A percentile compares a stretch with the other conserved stretches of the same genome.
Conservation (phyloP, 192 early-diverging fungal genomes). For the Linnemannia hyalina region DNA sequence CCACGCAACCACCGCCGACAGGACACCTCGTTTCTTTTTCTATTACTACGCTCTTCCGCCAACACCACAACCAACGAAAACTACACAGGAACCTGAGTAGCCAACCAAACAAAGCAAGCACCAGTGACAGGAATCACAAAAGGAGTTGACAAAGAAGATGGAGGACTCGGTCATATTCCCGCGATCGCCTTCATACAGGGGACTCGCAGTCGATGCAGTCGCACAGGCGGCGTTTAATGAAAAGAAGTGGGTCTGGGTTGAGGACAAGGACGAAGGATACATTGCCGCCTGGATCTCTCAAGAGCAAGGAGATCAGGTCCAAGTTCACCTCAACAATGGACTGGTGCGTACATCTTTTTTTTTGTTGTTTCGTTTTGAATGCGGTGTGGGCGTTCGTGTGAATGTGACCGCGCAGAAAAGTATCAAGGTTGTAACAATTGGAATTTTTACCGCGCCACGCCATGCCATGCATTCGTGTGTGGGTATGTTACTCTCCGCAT, state of each 20-base stretch:
- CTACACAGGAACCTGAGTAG: not conserved
- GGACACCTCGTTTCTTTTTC: no score
- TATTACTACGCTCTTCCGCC: no score
- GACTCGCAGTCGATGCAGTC: conserved; percentile 69
- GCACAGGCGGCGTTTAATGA: conserved; percentile 89
- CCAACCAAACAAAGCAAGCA: not conserved
- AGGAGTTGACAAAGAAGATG: not conserved
- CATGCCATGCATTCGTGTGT: not conserved
- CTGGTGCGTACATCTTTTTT: conserved; percentile 63
- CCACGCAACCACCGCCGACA: not conserved
- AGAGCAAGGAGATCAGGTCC: conserved; percentile 75
- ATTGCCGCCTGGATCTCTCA: conserved; percentile 86
- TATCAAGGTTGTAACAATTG: not conserved
- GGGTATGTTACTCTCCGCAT: conserved; percentile 5
- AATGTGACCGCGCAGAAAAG: not conserved
- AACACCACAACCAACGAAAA: not conserved
- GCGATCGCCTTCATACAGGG: conserved; percentile 36
- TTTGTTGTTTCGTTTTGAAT: conserved; percentile 11
- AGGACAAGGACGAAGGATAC: conserved; percentile 92
- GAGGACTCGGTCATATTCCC: conserved; percentile 15
- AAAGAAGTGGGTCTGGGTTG: conserved; percentile 98
- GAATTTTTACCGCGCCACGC: not conserved
- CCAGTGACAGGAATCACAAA: not conserved
- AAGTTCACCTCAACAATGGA: conserved; percentile 83
- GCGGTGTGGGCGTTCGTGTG: not conserved